These are phyloP conservation scores for Craterostigma plantagineum DNA, from an alignment of 257 asterid species.

Conservation along the genomic window DNA sequence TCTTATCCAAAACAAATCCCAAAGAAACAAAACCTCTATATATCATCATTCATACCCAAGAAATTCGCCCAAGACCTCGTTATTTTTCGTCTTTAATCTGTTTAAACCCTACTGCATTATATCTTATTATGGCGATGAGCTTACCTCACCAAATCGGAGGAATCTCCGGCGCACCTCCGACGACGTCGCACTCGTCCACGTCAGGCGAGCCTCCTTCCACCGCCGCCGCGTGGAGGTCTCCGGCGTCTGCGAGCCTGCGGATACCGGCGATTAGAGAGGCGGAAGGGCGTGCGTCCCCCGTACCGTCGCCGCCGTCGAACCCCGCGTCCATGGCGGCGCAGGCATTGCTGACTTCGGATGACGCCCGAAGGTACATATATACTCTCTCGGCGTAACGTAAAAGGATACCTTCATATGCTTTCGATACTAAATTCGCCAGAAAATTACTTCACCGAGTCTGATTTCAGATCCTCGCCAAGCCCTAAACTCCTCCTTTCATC, in stretches of 20 bases:
- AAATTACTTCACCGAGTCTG: no score
- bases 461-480: no score
- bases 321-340: conserved; percentile 10
- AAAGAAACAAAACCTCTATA: no score
- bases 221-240: conserved; percentile 25
- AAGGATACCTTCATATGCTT: no score
- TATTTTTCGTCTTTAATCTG: no score
- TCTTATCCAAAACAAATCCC: no score
- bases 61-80: no score
- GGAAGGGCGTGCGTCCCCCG: conserved; percentile 27
- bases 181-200: conserved; percentile 8
- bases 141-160: conserved; percentile 41
- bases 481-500: neutral
- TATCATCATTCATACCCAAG: no score
- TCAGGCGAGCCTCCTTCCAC: conserved; percentile 15
- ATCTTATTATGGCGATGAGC: conserved; percentile 35
- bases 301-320: conserved; percentile 27
- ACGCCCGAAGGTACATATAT: no score
- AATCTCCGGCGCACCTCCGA: conserved; percentile 19
- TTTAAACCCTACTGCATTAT: neutral
- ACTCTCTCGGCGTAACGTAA: no score
- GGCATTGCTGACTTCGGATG: no score
- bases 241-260: conserved; percentile 15
- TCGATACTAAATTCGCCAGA: no score
- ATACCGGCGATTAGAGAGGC: conserved; percentile 11